Evolutionary conservation across 2,329 filamentous ascomycete genomes (phyloP).

Genomic region (Periconia sp.): DNA sequence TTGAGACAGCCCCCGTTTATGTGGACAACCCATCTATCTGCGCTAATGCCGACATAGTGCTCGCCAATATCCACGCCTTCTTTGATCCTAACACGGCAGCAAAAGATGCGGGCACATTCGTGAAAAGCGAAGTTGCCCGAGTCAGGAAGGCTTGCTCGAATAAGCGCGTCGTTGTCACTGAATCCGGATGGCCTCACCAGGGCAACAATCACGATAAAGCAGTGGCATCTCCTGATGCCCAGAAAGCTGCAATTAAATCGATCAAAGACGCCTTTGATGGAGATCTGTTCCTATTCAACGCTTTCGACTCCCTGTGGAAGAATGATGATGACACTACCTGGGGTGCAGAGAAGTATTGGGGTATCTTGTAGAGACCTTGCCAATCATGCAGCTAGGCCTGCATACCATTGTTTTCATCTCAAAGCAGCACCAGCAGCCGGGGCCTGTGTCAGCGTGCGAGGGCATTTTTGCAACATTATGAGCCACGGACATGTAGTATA

Average conservation of each 20-base stretch:
- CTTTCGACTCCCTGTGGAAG: conserved; percentile 85
- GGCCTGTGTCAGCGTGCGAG: conserved; percentile 17
- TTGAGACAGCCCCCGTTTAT: conserved; percentile 78
- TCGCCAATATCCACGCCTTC: conserved; percentile 83
- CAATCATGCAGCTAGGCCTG: conserved; percentile 15
- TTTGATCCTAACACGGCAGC: conserved; percentile 72
- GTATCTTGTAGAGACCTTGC: conserved; percentile 42
- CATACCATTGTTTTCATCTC: conserved; percentile 18
- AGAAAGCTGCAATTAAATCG: conserved; percentile 68
- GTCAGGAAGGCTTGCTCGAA: conserved; percentile 56
- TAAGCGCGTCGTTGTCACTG: conserved; percentile 75
- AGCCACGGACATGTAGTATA: conserved; percentile 37
- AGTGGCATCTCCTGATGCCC: conserved; percentile 71
- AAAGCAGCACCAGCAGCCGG: conserved; percentile 20
- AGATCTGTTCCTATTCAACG: conserved; percentile 75
- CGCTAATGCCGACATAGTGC: conserved; percentile 75
- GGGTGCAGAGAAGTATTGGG: conserved; percentile 79
- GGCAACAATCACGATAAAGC: conserved; percentile 71
- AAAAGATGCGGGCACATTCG: conserved; percentile 69
- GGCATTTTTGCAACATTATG: conserved; percentile 34
- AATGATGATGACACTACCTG: conserved; percentile 65
- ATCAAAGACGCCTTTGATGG: conserved; percentile 66
- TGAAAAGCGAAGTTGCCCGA: conserved; percentile 60
- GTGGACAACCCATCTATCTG: conserved; percentile 73
- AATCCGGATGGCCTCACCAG: conserved; percentile 82